These are phyloP conservation scores for Trifolium repens DNA, from an alignment of 306 rosid species.

Conservation along the genomic window DNA sequence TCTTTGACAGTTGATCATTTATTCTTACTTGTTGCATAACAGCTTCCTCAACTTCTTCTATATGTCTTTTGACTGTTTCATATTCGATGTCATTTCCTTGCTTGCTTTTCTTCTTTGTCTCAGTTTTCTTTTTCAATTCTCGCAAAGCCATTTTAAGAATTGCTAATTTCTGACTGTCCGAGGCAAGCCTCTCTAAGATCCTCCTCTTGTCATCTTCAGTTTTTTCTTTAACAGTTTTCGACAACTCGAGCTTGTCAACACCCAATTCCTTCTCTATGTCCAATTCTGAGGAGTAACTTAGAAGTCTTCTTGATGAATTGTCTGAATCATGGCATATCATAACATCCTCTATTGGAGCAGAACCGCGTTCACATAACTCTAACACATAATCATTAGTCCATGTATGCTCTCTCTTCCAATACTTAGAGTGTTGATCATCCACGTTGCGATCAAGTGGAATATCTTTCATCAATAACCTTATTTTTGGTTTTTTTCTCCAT, in stretches of 20 bases:
- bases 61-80: slow-evolving; percentile 71
- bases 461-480: slow-evolving; percentile 71
- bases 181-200: slow-evolving; percentile 72
- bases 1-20: slow-evolving; percentile 67
- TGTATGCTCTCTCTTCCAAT: slow-evolving; percentile 54
- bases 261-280: slow-evolving; percentile 74
- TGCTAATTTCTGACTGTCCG: slow-evolving; percentile 72
- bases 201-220: slow-evolving; percentile 57
- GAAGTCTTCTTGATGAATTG: slow-evolving; percentile 40
- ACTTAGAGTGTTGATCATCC: slow-evolving; percentile 49
- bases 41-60: slow-evolving; percentile 81
- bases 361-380: slow-evolving; percentile 67
- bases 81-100: slow-evolving; percentile 57
- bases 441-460: slow-evolving; percentile 76
- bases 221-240: slow-evolving; percentile 46
- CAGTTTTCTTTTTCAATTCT: slow-evolving; percentile 75
- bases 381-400: slow-evolving; percentile 66
- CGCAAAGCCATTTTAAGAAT: slow-evolving; percentile 64
- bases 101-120: slow-evolving; percentile 57
- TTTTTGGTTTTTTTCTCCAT: slow-evolving; percentile 53
- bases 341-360: slow-evolving; percentile 47
- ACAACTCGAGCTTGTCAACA: slow-evolving; percentile 70
- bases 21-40: slow-evolving; percentile 59
- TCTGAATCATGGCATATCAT: slow-evolving; percentile 38
- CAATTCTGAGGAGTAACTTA: slow-evolving; percentile 55